A percentile compares a stretch with the other conserved stretches of the same genome.
These are phyloP conservation scores for Penicillium janthinellum DNA, from an alignment of 2,329 filamentous ascomycete species.

Conservation along the genomic window DNA sequence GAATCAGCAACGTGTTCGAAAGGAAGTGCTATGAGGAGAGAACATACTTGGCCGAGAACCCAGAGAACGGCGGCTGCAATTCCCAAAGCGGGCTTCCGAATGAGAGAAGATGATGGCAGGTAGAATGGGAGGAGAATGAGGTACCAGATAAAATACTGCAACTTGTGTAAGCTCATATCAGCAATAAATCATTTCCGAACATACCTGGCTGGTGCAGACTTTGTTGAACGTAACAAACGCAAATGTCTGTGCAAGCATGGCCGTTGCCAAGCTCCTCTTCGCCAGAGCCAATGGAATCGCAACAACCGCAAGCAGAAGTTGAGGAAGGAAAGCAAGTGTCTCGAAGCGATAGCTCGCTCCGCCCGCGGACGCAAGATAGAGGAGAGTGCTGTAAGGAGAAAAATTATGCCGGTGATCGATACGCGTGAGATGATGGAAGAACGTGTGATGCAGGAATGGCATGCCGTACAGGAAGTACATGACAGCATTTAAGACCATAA, in stretches of 20 bases:
- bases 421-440: constrained; percentile 86
- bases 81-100: constrained; percentile 63
- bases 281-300: constrained; percentile 75
- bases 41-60: constrained; percentile 67
- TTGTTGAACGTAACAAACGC: constrained; percentile 98
- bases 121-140: constrained; percentile 91
- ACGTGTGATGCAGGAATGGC: constrained; percentile 86
- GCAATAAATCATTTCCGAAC: background rate
- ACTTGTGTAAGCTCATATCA: background rate
- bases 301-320: constrained; percentile 76
- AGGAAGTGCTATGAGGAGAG: no score
- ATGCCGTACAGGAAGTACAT: constrained; percentile 81
- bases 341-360: constrained; percentile 58
- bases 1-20: background rate
- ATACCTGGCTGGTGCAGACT: constrained; percentile 94
- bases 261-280: constrained; percentile 76
- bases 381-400: constrained; percentile 88
- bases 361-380: constrained; percentile 79
- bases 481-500: constrained; percentile 69
- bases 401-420: constrained; percentile 99
- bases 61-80: constrained; percentile 68
- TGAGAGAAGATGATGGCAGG: constrained; percentile 75
- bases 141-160: constrained; percentile 97
- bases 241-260: constrained; percentile 94
- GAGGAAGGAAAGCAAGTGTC: constrained; percentile 84